Evolutionary conservation across 371 early-diverging fungal genomes (phyloP).

Genomic region (Apophysomyces variabilis): DNA sequence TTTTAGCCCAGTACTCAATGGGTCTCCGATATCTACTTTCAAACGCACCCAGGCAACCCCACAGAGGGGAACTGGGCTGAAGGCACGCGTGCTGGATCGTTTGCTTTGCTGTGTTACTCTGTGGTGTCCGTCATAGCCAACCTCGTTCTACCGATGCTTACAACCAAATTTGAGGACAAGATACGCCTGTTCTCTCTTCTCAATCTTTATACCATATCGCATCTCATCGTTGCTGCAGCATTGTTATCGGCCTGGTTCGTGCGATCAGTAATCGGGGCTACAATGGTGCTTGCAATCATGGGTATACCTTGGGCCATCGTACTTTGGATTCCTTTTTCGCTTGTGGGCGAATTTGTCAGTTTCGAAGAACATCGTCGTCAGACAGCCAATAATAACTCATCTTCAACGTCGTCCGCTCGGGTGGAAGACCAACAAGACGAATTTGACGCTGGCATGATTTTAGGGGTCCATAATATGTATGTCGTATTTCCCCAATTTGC

Average conservation of each 20-base stretch:
- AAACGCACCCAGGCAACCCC: slow-evolving; percentile 32
- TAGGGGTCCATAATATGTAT: slow-evolving; percentile 86
- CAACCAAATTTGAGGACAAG: slow-evolving; percentile 32
- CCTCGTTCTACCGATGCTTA: slow-evolving; percentile 57
- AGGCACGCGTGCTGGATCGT: slow-evolving; percentile 71
- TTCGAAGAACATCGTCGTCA: slow-evolving; percentile 46
- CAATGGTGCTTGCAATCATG: slow-evolving; percentile 60
- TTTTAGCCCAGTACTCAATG: slow-evolving; percentile 45
- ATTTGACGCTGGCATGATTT: slow-evolving; percentile 69
- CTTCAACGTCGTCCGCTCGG: slow-evolving; percentile 3
- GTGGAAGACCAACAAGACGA: slow-evolving; percentile 42
- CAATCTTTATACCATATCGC: slow-evolving; percentile 64
- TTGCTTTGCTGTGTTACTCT: slow-evolving; percentile 72
- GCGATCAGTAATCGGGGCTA: slow-evolving; percentile 54
- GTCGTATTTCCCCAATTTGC: slow-evolving; percentile 83
- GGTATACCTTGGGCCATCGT: slow-evolving; percentile 82
- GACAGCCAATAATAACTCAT: neutral
- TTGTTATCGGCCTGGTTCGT: slow-evolving; percentile 65
- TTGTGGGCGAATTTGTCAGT: slow-evolving; percentile 75
- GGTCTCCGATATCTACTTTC: slow-evolving; percentile 62
- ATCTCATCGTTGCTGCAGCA: slow-evolving; percentile 59
- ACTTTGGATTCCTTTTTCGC: slow-evolving; percentile 80
- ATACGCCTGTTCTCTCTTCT: slow-evolving; percentile 40
- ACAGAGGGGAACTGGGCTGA: slow-evolving; percentile 44
- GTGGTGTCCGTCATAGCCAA: slow-evolving; percentile 67